Evolutionary conservation across 1,284 basidiomycete genomes (phyloP).

Genomic region (Trichosporon asahii): DNA sequence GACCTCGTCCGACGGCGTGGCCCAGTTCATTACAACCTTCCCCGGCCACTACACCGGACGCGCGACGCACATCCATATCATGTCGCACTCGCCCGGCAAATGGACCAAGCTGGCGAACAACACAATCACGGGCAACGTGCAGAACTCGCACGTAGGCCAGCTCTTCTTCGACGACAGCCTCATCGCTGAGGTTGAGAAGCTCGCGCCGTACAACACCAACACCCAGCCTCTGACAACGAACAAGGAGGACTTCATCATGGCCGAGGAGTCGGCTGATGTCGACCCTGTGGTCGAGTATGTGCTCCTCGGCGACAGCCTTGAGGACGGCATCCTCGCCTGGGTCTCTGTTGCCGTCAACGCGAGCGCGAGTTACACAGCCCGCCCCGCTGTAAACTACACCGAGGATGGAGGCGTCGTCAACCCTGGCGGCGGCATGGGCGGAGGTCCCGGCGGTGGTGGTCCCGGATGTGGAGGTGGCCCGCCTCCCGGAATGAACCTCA

Average conservation of each 20-base stretch:
- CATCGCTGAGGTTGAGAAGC: constrained; percentile 46
- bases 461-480: not conserved
- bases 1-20: constrained; percentile 64
- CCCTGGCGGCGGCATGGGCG: not conserved
- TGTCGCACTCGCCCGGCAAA: constrained; percentile 23
- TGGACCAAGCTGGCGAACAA: constrained; percentile 25
- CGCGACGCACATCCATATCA: constrained; percentile 29
- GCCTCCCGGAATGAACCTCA: not conserved
- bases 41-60: constrained; percentile 59
- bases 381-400: constrained; percentile 15
- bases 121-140: constrained; percentile 47
- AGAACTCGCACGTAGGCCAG: constrained; percentile 52
- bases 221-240: constrained; percentile 19
- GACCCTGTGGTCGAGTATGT: constrained; percentile 30
- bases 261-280: constrained; percentile 10
- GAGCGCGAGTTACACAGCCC: constrained; percentile 13
- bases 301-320: constrained; percentile 22
- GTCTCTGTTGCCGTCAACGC: constrained; percentile 25
- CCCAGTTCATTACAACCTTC: constrained; percentile 66
- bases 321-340: constrained; percentile 30
- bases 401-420: constrained; percentile 22
- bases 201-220: constrained; percentile 51
- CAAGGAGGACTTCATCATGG: constrained; percentile 23
- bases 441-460: not conserved
- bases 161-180: constrained; percentile 54